Conservation (phyloP, 2,329 filamentous ascomycete genomes). For the Paraphaeosphaeria minitans region DNA sequence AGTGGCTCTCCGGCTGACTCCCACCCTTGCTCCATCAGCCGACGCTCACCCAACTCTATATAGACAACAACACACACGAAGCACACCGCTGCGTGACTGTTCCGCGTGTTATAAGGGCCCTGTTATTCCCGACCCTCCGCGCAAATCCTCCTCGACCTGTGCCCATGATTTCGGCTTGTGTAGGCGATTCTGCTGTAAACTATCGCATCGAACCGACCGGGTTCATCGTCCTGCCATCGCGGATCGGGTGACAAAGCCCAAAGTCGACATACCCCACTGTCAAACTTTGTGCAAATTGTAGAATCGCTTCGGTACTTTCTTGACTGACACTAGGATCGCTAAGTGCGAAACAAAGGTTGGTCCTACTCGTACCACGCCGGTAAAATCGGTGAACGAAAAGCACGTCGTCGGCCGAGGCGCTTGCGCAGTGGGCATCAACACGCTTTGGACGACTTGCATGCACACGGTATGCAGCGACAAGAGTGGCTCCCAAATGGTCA, state of each 20-base stretch:
- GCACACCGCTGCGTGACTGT: neutral
- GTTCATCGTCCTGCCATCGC: neutral
- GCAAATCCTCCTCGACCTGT: neutral
- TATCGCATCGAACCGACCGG: neutral
- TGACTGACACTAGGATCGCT: neutral
- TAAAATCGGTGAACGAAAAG: neutral
- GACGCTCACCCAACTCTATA: conserved; percentile 11
- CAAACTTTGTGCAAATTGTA: neutral
- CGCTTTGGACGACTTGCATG: neutral
- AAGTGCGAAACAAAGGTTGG: neutral
- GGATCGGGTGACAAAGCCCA: neutral
- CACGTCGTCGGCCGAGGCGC: neutral
- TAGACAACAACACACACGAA: neutral
- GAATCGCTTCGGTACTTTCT: too few relatives aligned
- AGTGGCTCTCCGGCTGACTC: conserved; percentile 2
- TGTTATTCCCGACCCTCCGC: neutral
- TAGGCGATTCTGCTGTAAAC: neutral
- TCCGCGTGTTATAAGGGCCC: neutral
- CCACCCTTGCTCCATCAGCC: conserved; percentile 12
- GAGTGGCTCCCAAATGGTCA: neutral
- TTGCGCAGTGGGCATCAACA: neutral
- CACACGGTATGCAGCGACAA: neutral
- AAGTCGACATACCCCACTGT: neutral
- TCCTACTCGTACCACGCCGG: neutral
- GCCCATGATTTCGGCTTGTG: neutral